Conservation (phyloP, 768 basidiomycete species). For the Russula sp. region DNA sequence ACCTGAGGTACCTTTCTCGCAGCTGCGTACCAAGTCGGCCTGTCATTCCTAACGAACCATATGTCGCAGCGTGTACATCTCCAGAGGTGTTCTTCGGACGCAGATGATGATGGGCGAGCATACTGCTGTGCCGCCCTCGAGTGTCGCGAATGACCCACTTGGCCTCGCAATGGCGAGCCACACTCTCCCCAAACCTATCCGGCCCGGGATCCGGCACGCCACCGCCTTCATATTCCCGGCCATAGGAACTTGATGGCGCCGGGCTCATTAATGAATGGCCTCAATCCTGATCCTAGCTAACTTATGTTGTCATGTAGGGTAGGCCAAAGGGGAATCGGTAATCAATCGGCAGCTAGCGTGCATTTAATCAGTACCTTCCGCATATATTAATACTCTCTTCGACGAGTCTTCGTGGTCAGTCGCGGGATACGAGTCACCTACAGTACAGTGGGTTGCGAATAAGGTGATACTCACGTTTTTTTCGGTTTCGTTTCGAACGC, state of each 20-base stretch:
- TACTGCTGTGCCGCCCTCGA: constrained; percentile 32
- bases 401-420: too few relatives aligned
- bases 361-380: neutral
- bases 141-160: constrained; percentile 32
- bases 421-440: neutral
- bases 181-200: constrained; percentile 18
- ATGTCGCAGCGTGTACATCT: constrained; percentile 94
- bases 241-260: neutral
- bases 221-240: constrained; percentile 20
- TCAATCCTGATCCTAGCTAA: neutral
- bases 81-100: constrained; percentile 82
- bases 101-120: constrained; percentile 43
- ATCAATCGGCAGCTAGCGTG: neutral
- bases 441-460: neutral
- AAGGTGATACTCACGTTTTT: constrained; percentile 40
- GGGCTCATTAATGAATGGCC: neutral
- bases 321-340: neutral
- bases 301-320: neutral
- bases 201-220: constrained; percentile 10
- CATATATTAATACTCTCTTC: neutral
- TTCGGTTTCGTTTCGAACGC: constrained; percentile 35
- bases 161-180: constrained; percentile 35
- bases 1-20: constrained; percentile 6
- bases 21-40: constrained; percentile 96
- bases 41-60: constrained; percentile 86